Conservation (phyloP, 495 filamentous ascomycete species). For the Aspergillus mulundensis region DNA sequence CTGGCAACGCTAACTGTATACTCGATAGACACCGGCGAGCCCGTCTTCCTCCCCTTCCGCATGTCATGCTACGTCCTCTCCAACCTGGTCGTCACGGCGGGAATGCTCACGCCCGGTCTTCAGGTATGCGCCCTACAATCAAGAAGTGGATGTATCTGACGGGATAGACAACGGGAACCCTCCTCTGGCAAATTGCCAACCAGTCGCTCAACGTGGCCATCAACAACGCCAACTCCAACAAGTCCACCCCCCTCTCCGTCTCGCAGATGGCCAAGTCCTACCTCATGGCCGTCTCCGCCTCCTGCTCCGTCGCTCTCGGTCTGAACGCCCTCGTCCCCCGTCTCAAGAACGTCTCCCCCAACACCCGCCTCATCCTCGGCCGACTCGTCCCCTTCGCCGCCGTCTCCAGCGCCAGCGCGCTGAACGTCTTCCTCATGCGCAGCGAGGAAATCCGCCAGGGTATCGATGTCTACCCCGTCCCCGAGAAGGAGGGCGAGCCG, state of each 20-base stretch:
- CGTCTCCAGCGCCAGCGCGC: constrained; percentile 79
- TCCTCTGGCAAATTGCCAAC: constrained; percentile 94
- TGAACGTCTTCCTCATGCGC: constrained; percentile 98
- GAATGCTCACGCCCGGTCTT: constrained; percentile 86
- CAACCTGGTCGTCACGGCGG: constrained; percentile 93
- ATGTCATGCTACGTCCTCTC: constrained; percentile 96
- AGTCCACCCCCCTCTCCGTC: constrained; percentile 78
- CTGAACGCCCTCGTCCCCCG: constrained; percentile 84
- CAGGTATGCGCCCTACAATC: constrained; percentile 16
- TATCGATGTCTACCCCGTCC: constrained; percentile 88
- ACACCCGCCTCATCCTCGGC: constrained; percentile 65
- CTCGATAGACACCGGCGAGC: constrained; percentile 73
- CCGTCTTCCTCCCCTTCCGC: constrained; percentile 90
- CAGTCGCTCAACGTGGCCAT: constrained; percentile 97
- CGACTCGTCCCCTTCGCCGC: constrained; percentile 93
- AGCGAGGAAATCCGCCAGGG: constrained; percentile 89
- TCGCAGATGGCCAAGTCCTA: constrained; percentile 84
- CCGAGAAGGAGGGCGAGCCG: constrained; percentile 56
- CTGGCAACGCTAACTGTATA: not conserved
- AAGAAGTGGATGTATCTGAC: not conserved
- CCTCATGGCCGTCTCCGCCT: constrained; percentile 84
- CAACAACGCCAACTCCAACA: constrained; percentile 96
- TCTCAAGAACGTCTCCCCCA: constrained; percentile 70
- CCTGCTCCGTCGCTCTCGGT: constrained; percentile 89
- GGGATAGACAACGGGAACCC: constrained; percentile 71